Evolutionary conservation across 495 filamentous ascomycete species (phyloP).

Genomic region (Neurospora sp.): DNA sequence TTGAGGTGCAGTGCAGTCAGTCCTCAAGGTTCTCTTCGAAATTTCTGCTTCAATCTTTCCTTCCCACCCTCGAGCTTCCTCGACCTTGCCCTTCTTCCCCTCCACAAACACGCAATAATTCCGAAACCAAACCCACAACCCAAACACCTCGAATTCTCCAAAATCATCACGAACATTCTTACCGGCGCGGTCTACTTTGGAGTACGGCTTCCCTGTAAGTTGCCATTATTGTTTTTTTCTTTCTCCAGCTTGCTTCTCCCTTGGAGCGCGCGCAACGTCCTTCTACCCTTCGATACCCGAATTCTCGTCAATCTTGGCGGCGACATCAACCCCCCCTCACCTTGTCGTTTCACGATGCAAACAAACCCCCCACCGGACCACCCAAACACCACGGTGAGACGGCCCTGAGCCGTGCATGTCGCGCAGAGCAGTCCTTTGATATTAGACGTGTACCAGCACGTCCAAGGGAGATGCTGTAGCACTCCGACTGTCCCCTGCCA

Average conservation of each 20-base stretch:
- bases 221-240: not conserved
- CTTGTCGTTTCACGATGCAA: not conserved
- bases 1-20: not conserved
- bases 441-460: not conserved
- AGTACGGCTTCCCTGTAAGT: not conserved
- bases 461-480: not conserved
- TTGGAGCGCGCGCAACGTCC: not conserved
- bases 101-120: not conserved
- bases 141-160: not conserved
- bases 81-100: not conserved
- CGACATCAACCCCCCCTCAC: not conserved
- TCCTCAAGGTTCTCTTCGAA: not conserved
- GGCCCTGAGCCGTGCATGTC: not conserved
- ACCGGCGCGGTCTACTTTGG: not conserved
- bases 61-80: not conserved
- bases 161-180: not conserved
- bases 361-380: not conserved
- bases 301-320: not conserved
- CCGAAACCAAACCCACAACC: not conserved
- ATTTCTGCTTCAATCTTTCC: not conserved
- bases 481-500: not conserved
- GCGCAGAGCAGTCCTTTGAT: not conserved
- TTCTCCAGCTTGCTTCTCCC: not conserved
- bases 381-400: not conserved
- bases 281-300: not conserved